Percentiles rank a stretch among this genome's conserved stretches.
phyloP scores from a whole-genome alignment of 768 basidiomycete genomes.

The Mycena alexandri region DNA sequence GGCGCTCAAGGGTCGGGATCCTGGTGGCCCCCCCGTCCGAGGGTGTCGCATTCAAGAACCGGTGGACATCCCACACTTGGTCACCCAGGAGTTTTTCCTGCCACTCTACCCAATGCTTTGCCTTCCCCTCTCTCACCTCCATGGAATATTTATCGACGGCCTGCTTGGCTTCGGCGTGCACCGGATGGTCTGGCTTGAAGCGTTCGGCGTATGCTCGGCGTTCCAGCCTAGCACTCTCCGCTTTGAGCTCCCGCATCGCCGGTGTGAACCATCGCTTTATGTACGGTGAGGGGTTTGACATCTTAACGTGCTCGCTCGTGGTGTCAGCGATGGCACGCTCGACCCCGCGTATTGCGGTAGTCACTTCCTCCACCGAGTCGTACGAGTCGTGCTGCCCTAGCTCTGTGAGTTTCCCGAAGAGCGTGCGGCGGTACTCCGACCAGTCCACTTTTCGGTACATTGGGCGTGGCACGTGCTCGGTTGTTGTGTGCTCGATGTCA shows the following conservation, averaged over 20 bases:
- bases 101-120: conserved; percentile 44
- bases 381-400: background rate
- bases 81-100: conserved; percentile 34
- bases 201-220: conserved; percentile 20
- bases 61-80: background rate
- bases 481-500: conserved; percentile 27
- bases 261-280: conserved; percentile 51
- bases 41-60: conserved; percentile 40
- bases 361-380: background rate
- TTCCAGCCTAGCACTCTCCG: conserved; percentile 34
- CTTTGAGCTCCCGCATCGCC: conserved; percentile 42
- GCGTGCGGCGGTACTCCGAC: conserved; percentile 36
- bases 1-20: conserved; percentile 42
- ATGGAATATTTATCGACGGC: conserved; percentile 19
- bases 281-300: conserved; percentile 36
- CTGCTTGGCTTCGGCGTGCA: conserved; percentile 28
- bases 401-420: background rate
- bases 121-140: conserved; percentile 39
- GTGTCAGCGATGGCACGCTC: conserved; percentile 35
- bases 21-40: conserved; percentile 43
- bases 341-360: conserved; percentile 16
- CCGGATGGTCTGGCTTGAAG: conserved; percentile 37
- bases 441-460: conserved; percentile 51
- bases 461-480: background rate
- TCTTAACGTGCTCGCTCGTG: conserved; percentile 37